Evolutionary conservation across 2,329 filamentous ascomycete genomes (phyloP).

Genomic region (Chrysoporthe deuterocubensis): DNA sequence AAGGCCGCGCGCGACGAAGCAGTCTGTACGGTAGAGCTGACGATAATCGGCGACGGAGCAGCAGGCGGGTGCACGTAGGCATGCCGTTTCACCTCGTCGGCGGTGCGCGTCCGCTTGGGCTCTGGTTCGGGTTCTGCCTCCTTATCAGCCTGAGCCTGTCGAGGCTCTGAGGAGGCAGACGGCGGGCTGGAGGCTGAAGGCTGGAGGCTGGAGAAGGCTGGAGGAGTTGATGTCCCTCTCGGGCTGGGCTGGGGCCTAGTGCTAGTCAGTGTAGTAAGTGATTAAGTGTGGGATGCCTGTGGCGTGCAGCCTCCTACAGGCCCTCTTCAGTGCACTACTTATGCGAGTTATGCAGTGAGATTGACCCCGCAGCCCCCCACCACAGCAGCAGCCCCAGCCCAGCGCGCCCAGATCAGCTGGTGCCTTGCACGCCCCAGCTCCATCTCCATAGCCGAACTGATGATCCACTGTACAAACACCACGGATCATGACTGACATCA

Average conservation of each 20-base stretch:
- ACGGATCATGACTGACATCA: conserved; percentile 1
- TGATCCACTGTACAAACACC: not conserved
- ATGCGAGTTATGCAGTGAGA: not conserved
- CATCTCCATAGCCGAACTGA: no score
- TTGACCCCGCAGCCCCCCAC: not conserved
- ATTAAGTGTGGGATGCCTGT: no score
- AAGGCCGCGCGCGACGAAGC: not conserved
- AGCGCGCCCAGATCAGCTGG: not conserved
- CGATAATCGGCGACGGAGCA: not conserved
- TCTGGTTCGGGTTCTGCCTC: not conserved
- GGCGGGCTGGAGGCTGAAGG: no score
- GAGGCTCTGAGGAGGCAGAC: not conserved
- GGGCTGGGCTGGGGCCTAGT: no score
- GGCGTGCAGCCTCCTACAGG: no score
- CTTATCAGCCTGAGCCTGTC: not conserved
- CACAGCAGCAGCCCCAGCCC: not conserved
- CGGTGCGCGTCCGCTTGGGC: not conserved
- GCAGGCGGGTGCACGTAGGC: not conserved
- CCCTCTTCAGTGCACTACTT: no score
- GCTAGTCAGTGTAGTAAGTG: no score
- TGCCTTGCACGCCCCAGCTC: no score
- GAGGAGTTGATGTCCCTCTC: no score
- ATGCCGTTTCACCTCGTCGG: not conserved
- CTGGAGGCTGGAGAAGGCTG: no score
- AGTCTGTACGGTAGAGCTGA: not conserved